phyloP scores from a whole-genome alignment of 75 land plant genomes.

The Pinus tabuliformis region DNA sequence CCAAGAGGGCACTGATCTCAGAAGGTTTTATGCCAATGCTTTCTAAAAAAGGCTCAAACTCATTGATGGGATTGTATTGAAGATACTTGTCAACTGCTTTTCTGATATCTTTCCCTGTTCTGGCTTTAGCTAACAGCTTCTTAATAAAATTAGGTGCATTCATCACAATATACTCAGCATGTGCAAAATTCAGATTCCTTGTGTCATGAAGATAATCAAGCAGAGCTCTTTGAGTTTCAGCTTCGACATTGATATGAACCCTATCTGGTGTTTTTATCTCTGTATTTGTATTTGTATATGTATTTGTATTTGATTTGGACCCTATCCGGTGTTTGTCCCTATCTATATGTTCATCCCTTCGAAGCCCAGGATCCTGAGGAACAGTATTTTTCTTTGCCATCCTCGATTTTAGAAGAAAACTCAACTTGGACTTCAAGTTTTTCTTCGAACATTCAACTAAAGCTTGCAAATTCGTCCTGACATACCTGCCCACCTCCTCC shows the following conservation, averaged over 20 bases:
- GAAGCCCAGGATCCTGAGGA: no score
- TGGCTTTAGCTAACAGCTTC: slow-evolving; percentile 32
- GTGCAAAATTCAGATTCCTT: slow-evolving; percentile 16
- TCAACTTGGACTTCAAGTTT: neutral
- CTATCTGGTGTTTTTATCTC: no score
- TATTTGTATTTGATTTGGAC: no score
- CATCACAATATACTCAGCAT: slow-evolving; percentile 44
- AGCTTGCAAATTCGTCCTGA: neutral
- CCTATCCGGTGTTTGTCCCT: neutral
- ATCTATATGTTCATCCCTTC: neutral
- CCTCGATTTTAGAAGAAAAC: neutral
- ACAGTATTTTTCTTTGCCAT: neutral
- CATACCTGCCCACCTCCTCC: neutral
- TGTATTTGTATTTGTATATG: no score
- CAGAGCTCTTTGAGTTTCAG: slow-evolving; percentile 28
- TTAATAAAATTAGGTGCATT: slow-evolving; percentile 32
- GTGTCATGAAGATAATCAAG: slow-evolving; percentile 44
- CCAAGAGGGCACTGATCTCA: slow-evolving; percentile 28
- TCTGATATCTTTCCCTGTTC: slow-evolving; percentile 10
- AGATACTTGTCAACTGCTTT: slow-evolving; percentile 21
- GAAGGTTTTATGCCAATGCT: slow-evolving; percentile 48
- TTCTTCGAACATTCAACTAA: neutral
- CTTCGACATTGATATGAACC: neutral
- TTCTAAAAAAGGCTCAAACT: slow-evolving; percentile 71
- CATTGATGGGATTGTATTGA: slow-evolving; percentile 51